phyloP scores from a whole-genome alignment of 2,329 filamentous ascomycete species.

The Penicillium psychrosexuale region DNA sequence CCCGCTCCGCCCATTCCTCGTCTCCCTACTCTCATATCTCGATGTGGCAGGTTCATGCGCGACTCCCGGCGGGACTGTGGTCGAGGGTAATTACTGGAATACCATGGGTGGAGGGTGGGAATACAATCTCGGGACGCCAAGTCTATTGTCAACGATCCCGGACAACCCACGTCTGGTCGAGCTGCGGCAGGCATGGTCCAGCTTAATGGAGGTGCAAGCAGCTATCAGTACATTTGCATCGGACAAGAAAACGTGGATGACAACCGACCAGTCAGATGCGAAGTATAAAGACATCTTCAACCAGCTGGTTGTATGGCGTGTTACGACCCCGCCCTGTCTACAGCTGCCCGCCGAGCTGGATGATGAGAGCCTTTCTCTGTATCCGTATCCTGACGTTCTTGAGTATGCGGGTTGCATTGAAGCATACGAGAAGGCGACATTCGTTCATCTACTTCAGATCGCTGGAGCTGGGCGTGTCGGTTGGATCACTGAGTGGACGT shows the following conservation, averaged over 20 bases:
- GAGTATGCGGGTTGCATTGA: conserved; percentile 38
- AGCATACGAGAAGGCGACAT: conserved; percentile 38
- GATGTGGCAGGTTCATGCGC: conserved; percentile 42
- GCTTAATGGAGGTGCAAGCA: conserved; percentile 36
- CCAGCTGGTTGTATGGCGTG: conserved; percentile 30
- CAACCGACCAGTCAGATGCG: conserved; percentile 29
- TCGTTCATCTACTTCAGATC: conserved; percentile 35
- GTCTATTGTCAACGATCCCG: conserved; percentile 22
- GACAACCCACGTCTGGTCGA: conserved; percentile 27
- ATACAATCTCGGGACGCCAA: conserved; percentile 36
- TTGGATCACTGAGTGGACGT: conserved; percentile 23
- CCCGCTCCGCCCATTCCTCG: conserved; percentile 37
- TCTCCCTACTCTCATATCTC: conserved; percentile 40
- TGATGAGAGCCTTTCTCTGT: conserved; percentile 26
- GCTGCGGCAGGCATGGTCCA: conserved; percentile 31
- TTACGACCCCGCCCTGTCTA: conserved; percentile 28
- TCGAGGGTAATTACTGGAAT: conserved; percentile 40
- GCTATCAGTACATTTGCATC: conserved; percentile 34
- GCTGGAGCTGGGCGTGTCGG: conserved; percentile 30
- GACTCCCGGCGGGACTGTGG: conserved; percentile 37
- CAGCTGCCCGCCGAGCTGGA: conserved; percentile 29
- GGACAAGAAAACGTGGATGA: conserved; percentile 31
- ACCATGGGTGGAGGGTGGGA: conserved; percentile 40
- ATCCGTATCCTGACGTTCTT: conserved; percentile 30
- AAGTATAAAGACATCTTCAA: conserved; percentile 31